A percentile compares a stretch with the other conserved stretches of the same genome.
Evolutionary conservation across 2,329 filamentous ascomycete genomes (phyloP).

Genomic region (Talaromyces sp.): DNA sequence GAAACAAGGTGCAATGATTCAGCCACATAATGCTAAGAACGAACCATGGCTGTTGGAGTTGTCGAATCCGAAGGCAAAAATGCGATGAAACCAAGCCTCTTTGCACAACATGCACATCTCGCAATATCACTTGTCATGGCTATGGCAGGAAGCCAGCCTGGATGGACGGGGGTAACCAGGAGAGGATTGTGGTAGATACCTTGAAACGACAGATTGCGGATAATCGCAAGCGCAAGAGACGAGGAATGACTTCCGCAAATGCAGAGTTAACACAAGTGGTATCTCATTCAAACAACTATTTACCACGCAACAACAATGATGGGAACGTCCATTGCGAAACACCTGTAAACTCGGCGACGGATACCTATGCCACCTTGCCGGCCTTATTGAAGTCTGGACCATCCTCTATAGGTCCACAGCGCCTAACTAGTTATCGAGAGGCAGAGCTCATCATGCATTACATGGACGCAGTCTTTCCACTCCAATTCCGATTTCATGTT

Average conservation of each 20-base stretch:
- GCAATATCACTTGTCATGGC: conserved; percentile 15
- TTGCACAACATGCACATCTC: conserved; percentile 58
- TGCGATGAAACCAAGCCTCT: conserved; percentile 65
- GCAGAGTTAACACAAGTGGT: background rate
- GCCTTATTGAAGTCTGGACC: no score
- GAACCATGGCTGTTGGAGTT: conserved; percentile 61
- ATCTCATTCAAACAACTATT: background rate
- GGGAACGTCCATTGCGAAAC: background rate
- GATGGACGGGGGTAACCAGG: conserved; percentile 13
- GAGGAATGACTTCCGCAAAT: background rate
- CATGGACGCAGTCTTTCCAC: conserved; percentile 23
- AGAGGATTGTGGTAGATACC: background rate
- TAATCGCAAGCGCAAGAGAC: background rate
- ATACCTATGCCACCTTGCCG: background rate
- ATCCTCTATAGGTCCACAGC: background rate
- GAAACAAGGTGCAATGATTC: background rate
- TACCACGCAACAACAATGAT: background rate
- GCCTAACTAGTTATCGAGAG: conserved; percentile 17
- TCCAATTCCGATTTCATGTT: conserved; percentile 23
- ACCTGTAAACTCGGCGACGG: background rate
- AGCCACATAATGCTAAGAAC: conserved; percentile 1
- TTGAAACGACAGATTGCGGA: conserved; percentile 3
- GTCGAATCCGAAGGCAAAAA: conserved; percentile 66
- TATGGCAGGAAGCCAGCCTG: conserved; percentile 14
- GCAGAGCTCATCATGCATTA: conserved; percentile 24